phyloP scores from a whole-genome alignment of 768 basidiomycete species.

The Dictyophora rubrovolvata region DNA sequence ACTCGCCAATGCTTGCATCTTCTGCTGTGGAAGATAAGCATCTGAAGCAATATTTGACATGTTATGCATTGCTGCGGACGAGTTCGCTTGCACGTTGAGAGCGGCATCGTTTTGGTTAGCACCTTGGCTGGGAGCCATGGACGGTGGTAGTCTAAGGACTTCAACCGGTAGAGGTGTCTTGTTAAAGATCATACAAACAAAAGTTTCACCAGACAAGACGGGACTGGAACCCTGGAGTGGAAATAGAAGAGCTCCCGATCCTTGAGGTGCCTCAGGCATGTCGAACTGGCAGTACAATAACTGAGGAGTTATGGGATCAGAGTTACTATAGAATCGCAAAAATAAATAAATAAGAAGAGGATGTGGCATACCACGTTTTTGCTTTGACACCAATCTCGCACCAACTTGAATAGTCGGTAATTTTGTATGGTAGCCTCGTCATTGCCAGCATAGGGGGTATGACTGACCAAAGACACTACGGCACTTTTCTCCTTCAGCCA shows the following conservation, averaged over 20 bases:
- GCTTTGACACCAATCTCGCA: constrained; percentile 19
- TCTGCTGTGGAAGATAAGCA: background rate
- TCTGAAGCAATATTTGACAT: constrained; percentile 1
- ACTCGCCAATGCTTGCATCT: background rate
- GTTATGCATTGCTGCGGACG: constrained; percentile 11
- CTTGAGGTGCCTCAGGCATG: constrained; percentile 23
- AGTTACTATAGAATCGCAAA: background rate
- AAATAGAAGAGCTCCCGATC: constrained; percentile 41
- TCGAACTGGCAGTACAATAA: constrained; percentile 35
- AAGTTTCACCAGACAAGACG: constrained; percentile 7
- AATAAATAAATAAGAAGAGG: background rate
- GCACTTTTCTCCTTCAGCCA: constrained; percentile 8
- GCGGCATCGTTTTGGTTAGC: background rate
- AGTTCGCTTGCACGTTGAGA: background rate
- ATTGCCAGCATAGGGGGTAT: background rate
- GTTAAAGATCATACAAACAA: constrained; percentile 44
- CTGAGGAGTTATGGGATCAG: constrained; percentile 40
- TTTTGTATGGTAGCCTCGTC: constrained; percentile 30
- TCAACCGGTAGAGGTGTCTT: constrained; percentile 17
- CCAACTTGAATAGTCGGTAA: constrained; percentile 29
- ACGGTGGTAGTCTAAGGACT: constrained; percentile 6
- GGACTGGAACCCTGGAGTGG: constrained; percentile 16
- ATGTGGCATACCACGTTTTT: constrained; percentile 38
- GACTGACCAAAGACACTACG: constrained; percentile 1
- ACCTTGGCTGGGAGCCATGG: background rate